Percentiles rank a stretch among this genome's conserved stretches.
Evolutionary conservation across 2,329 filamentous ascomycete species (phyloP).

Genomic region (Phialophora tarda): DNA sequence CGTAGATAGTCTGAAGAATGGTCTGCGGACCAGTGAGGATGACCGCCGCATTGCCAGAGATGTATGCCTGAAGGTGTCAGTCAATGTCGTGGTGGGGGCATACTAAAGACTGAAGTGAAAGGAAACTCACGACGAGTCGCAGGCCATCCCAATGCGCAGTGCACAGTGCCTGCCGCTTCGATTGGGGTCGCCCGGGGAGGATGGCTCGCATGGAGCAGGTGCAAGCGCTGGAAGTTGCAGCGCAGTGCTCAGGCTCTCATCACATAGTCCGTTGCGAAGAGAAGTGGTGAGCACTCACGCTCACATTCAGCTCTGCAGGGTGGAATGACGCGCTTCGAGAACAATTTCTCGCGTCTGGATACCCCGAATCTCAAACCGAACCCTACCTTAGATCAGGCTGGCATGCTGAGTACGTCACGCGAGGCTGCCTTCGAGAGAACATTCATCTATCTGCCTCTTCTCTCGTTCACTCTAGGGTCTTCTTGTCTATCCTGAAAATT

Average conservation of each 20-base stretch:
- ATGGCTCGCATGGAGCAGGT: slow-evolving; percentile 73
- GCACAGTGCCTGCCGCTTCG: slow-evolving; percentile 77
- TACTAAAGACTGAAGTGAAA: slow-evolving; percentile 9
- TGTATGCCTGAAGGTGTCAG: slow-evolving; percentile 69
- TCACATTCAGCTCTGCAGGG: not conserved
- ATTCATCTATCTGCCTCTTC: not conserved
- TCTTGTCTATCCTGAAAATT: not conserved
- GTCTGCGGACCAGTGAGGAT: slow-evolving; percentile 76
- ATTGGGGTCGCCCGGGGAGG: slow-evolving; percentile 77
- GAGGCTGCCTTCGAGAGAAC: slow-evolving; percentile 25
- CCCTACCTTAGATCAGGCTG: not conserved
- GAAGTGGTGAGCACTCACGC: not conserved
- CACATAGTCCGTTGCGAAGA: not conserved
- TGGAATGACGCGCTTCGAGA: not conserved
- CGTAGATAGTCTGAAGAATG: slow-evolving; percentile 88
- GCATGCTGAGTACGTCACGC: slow-evolving; percentile 21
- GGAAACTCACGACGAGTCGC: slow-evolving; percentile 70
- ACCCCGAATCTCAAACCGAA: not conserved
- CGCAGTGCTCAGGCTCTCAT: not conserved
- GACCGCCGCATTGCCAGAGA: slow-evolving; percentile 85
- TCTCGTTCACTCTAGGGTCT: not conserved
- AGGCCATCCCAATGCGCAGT: slow-evolving; percentile 74
- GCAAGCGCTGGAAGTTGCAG: not conserved
- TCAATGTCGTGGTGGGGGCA: slow-evolving; percentile 14
- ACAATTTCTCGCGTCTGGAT: slow-evolving; percentile 22